Conservation (phyloP, 2,329 filamentous ascomycete genomes). For the Daldinia sp. region DNA sequence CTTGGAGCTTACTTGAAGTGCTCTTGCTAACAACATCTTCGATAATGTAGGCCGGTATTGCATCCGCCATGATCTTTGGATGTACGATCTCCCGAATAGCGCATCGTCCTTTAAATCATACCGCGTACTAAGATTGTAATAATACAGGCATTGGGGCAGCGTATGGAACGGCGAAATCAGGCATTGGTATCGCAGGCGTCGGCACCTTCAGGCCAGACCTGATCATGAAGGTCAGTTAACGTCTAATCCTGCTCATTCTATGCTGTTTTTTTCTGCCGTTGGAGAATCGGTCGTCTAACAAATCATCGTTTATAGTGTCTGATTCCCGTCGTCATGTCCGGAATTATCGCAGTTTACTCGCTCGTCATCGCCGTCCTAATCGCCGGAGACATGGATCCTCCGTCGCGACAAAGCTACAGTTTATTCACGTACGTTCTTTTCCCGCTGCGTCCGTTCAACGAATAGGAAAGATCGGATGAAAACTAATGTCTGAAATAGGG, state of each 20-base stretch:
- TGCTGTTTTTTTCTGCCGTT: neutral
- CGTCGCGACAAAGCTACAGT: slow-evolving; percentile 76
- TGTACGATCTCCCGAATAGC: slow-evolving; percentile 64
- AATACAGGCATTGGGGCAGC: slow-evolving; percentile 75
- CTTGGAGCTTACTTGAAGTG: slow-evolving; percentile 12
- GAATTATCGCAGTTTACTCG: slow-evolving; percentile 98
- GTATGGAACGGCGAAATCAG: slow-evolving; percentile 89
- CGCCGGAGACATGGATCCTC: slow-evolving; percentile 85
- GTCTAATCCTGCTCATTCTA: neutral
- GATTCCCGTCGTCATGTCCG: slow-evolving; percentile 96
- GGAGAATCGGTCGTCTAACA: slow-evolving; percentile 30
- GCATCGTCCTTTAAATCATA: slow-evolving; percentile 22
- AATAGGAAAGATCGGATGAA: slow-evolving; percentile 3
- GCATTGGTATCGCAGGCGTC: slow-evolving; percentile 87
- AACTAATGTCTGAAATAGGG: slow-evolving; percentile 61
- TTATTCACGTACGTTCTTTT: slow-evolving; percentile 77
- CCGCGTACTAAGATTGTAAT: slow-evolving; percentile 43
- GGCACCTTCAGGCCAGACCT: slow-evolving; percentile 87
- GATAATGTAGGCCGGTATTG: slow-evolving; percentile 75
- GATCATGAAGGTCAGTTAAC: slow-evolving; percentile 82
- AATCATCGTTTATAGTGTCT: slow-evolving; percentile 68
- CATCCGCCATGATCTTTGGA: slow-evolving; percentile 85
- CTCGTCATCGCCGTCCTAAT: slow-evolving; percentile 98
- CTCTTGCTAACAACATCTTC: slow-evolving; percentile 33
- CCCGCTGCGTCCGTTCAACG: neutral